Conservation (phyloP, 2,329 filamentous ascomycete genomes). For the Aspergillus sp. region DNA sequence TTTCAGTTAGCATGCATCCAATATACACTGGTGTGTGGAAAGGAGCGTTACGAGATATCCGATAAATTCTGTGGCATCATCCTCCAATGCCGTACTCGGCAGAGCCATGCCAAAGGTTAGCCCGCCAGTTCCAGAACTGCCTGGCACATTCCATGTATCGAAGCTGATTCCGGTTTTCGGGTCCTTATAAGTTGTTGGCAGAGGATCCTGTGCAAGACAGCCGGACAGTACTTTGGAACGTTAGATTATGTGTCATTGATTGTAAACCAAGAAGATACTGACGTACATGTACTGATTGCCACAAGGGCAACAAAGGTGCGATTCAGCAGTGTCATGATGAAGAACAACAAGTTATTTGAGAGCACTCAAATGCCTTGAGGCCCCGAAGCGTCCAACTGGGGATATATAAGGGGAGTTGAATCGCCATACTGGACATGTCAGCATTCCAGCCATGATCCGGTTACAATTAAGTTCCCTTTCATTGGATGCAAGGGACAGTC, state of each 20-base stretch:
- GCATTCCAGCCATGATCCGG: background rate
- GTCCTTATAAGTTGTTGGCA: background rate
- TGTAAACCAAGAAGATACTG: background rate
- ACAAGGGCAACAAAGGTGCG: background rate
- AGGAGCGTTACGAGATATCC: constrained; percentile 3
- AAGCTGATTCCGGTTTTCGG: background rate
- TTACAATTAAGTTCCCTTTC: background rate
- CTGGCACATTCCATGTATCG: background rate
- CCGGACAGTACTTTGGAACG: background rate
- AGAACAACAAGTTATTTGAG: background rate
- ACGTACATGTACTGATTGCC: background rate
- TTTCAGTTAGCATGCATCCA: background rate
- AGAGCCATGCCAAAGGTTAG: constrained; percentile 4
- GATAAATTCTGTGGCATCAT: constrained; percentile 4
- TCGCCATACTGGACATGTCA: background rate
- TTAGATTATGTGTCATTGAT: background rate
- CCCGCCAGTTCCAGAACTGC: background rate
- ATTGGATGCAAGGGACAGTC: background rate
- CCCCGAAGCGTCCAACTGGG: background rate
- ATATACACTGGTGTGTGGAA: background rate
- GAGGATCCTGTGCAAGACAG: background rate
- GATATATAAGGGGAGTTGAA: background rate
- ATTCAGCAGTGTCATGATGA: background rate
- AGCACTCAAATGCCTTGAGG: background rate
- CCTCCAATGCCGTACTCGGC: constrained; percentile 1